These are phyloP conservation scores for Saccharomyces hybrid DNA, from an alignment of 1,139 yeast genomes.

Conservation along the genomic window DNA sequence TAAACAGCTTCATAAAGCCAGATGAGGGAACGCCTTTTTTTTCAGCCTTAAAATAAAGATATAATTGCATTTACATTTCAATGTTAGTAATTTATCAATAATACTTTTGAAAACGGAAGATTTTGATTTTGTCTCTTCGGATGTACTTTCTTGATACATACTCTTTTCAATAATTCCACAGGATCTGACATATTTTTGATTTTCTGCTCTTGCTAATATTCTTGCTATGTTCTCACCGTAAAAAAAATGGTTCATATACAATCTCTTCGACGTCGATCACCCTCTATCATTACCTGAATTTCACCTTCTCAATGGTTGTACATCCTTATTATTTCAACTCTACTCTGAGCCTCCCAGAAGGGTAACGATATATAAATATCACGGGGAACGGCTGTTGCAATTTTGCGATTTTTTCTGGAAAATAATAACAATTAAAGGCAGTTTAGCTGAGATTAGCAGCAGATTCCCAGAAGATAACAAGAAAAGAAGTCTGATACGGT, in stretches of 20 bases:
- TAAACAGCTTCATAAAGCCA: constrained; percentile 64
- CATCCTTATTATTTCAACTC: not conserved
- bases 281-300: not conserved
- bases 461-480: not conserved
- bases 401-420: constrained; percentile 1
- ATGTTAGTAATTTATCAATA: constrained; percentile 5
- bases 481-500: not conserved
- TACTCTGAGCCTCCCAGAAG: not conserved
- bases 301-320: not conserved
- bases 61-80: not conserved
- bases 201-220: not conserved
- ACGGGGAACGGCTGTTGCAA: not conserved
- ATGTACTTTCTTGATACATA: constrained; percentile 5
- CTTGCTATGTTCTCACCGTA: not conserved
- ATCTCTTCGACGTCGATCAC: not conserved
- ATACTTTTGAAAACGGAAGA: not conserved
- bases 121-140: not conserved
- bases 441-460: not conserved
- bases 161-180: constrained; percentile 18
- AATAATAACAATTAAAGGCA: constrained; percentile 6
- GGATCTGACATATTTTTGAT: constrained; percentile 21
- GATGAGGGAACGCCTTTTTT: constrained; percentile 60
- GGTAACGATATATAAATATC: not conserved
- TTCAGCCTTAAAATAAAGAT: constrained; percentile 43
- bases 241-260: not conserved